Conservation (phyloP, 768 basidiomycete genomes). For the Mycena rosella region DNA sequence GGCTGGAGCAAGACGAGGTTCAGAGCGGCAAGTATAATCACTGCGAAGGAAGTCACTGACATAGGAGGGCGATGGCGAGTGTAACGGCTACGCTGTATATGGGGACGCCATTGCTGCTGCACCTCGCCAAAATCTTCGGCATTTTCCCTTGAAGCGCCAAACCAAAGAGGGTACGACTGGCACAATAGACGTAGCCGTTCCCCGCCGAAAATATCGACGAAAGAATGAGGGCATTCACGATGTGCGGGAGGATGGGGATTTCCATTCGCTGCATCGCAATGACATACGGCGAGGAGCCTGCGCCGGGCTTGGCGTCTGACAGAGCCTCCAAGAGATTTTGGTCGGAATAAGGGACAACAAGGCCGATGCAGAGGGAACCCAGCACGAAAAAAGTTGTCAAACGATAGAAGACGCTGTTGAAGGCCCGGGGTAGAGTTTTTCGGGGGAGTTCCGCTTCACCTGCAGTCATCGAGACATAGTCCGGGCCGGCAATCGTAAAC, state of each 20-base stretch:
- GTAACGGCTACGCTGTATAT: constrained; percentile 64
- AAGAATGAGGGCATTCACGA: constrained; percentile 81
- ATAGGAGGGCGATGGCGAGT: constrained; percentile 52
- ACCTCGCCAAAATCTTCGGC: constrained; percentile 64
- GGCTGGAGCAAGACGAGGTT: constrained; percentile 43
- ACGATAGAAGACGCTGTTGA: constrained; percentile 83
- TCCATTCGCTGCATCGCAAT: constrained; percentile 81
- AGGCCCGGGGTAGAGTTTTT: constrained; percentile 76
- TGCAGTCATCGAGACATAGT: constrained; percentile 70
- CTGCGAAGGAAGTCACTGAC: constrained; percentile 46
- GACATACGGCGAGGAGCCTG: constrained; percentile 84
- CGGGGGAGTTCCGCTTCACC: constrained; percentile 82
- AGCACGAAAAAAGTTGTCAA: constrained; percentile 84
- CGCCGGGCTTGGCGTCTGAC: constrained; percentile 68
- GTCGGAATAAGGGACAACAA: constrained; percentile 84
- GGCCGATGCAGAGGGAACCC: constrained; percentile 78
- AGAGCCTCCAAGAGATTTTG: constrained; percentile 63
- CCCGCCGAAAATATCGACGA: constrained; percentile 80
- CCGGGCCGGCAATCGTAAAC: constrained; percentile 71
- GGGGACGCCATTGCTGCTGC: constrained; percentile 70
- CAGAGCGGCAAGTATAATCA: neutral
- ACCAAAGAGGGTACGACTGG: constrained; percentile 65
- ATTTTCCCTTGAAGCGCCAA: constrained; percentile 73
- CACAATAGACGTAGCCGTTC: constrained; percentile 72
- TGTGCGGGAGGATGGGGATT: constrained; percentile 74